phyloP scores from a whole-genome alignment of 176 grass and related monocot species.

The Phyllostachys edulis region DNA sequence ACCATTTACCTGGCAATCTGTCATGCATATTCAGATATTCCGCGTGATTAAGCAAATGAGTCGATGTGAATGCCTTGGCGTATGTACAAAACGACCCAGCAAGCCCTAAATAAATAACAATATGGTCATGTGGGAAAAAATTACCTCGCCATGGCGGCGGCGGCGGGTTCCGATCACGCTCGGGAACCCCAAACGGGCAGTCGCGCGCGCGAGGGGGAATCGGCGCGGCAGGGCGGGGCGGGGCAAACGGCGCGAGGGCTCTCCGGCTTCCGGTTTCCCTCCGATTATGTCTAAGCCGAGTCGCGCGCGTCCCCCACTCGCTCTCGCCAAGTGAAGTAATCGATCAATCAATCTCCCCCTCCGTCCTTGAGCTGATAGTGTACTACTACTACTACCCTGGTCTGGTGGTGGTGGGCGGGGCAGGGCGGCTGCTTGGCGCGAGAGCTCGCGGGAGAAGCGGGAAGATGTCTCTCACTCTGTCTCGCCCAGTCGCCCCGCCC shows the following conservation, averaged over 20 bases:
- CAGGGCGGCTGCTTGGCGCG: neutral
- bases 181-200: neutral
- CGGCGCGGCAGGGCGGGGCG: neutral
- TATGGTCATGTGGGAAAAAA: neutral
- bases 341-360: neutral
- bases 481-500: neutral
- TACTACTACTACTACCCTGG: neutral
- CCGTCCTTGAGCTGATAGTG: neutral
- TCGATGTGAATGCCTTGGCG: neutral
- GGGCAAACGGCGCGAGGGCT: neutral
- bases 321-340: neutral
- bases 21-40: too few species aligned
- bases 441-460: neutral
- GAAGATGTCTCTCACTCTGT: neutral
- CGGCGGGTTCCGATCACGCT: neutral
- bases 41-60: neutral
- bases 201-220: neutral
- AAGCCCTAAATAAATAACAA: neutral
- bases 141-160: neutral
- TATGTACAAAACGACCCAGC: neutral
- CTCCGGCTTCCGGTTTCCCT: neutral
- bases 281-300: neutral
- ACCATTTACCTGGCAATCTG: neutral
- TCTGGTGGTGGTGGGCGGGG: neutral
- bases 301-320: neutral